These are phyloP conservation scores for Phytopythium litorale DNA, from an alignment of 352 stramenopile species.

Conservation along the genomic window DNA sequence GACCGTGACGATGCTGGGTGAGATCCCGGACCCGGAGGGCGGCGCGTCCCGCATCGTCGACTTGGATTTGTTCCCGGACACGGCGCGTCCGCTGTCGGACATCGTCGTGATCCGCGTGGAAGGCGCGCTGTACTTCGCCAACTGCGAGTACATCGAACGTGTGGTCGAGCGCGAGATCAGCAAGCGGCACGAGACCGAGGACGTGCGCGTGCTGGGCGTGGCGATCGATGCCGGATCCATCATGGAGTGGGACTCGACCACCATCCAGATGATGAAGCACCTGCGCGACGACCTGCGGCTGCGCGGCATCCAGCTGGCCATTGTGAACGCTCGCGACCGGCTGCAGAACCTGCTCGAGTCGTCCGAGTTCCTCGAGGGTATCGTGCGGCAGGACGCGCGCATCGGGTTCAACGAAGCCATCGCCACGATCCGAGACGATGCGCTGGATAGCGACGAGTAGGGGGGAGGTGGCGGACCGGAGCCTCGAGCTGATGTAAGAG, in stretches of 20 bases:
- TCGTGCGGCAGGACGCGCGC: conserved; percentile 54
- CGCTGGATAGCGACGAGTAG: background rate
- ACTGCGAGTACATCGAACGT: conserved; percentile 56
- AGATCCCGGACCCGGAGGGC: conserved; percentile 22
- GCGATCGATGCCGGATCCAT: conserved; percentile 73
- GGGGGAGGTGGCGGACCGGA: no score
- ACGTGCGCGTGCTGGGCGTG: conserved; percentile 44
- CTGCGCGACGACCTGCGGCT: conserved; percentile 52
- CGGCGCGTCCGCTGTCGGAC: conserved; percentile 29
- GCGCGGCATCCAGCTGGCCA: conserved; percentile 64
- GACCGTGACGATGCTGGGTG: conserved; percentile 40
- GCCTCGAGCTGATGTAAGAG: no score
- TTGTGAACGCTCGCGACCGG: conserved; percentile 69
- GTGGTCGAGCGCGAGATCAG: conserved; percentile 44
- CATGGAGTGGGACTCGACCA: conserved; percentile 84
- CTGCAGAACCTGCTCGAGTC: conserved; percentile 49
- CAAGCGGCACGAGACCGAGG: conserved; percentile 33
- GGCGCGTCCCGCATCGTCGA: conserved; percentile 32
- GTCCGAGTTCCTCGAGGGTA: conserved; percentile 61
- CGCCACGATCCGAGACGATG: conserved; percentile 43
- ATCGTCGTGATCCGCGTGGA: conserved; percentile 52
- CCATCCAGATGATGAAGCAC: conserved; percentile 86
- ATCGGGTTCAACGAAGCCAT: conserved; percentile 70
- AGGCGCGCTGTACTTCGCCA: conserved; percentile 57
- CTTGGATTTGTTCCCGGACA: conserved; percentile 37